Percentiles rank a stretch among this genome's conserved stretches.
phyloP scores from a whole-genome alignment of 2,329 filamentous ascomycete genomes.

The Aspergillus pseudonomiae region DNA sequence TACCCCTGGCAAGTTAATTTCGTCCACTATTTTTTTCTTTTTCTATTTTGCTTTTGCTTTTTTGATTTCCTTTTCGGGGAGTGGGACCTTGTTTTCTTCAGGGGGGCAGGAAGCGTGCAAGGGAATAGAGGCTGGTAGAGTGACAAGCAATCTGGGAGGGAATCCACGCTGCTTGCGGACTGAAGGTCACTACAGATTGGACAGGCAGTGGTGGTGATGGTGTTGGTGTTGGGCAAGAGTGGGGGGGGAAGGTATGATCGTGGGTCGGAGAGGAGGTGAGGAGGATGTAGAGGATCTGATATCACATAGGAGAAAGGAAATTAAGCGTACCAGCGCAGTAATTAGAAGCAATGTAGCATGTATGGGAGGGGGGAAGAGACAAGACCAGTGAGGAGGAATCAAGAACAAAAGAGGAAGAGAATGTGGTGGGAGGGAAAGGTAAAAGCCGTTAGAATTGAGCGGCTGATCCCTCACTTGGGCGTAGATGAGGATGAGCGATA shows the following conservation, averaged over 20 bases:
- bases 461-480: slow-evolving; percentile 31
- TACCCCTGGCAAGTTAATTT: slow-evolving; percentile 22
- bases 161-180: slow-evolving; percentile 22
- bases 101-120: slow-evolving; percentile 11
- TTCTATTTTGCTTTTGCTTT: not conserved
- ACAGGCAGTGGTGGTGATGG: slow-evolving; percentile 18
- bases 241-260: slow-evolving; percentile 10
- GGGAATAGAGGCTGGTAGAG: slow-evolving; percentile 12
- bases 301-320: slow-evolving; percentile 16
- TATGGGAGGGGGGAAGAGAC: slow-evolving; percentile 2
- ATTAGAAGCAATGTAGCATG: slow-evolving; percentile 10
- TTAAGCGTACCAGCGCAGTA: slow-evolving; percentile 25
- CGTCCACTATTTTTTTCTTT: slow-evolving; percentile 1
- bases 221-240: slow-evolving; percentile 17
- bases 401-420: slow-evolving; percentile 15
- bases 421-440: slow-evolving; percentile 17
- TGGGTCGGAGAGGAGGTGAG: slow-evolving; percentile 16
- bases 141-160: slow-evolving; percentile 13
- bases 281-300: slow-evolving; percentile 12
- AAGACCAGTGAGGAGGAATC: slow-evolving; percentile 11
- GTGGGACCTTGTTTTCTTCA: not conserved
- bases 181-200: slow-evolving; percentile 25
- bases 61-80: not conserved
- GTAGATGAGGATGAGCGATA: slow-evolving; percentile 11
- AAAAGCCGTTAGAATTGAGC: slow-evolving; percentile 20